phyloP scores from a whole-genome alignment of 2,329 filamentous ascomycete genomes.

The Fusarium brachygibbosum region DNA sequence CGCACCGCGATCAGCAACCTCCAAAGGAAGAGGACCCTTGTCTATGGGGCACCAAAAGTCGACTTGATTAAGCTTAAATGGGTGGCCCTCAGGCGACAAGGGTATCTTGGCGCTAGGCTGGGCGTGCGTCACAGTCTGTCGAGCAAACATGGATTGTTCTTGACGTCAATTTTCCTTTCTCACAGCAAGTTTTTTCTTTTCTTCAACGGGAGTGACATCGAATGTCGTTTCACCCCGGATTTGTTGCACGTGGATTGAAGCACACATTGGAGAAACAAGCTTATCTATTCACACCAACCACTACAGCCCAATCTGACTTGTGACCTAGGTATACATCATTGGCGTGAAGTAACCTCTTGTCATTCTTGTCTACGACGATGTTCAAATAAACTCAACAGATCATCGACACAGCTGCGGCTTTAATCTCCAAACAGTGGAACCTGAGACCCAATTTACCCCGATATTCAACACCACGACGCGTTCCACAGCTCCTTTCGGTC shows the following conservation, averaged over 20 bases:
- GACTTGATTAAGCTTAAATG: conserved; percentile 40
- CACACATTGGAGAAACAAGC: background rate
- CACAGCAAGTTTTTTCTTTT: conserved; percentile 12
- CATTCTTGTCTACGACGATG: background rate
- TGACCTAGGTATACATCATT: background rate
- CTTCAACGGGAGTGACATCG: background rate
- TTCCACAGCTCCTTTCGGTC: background rate
- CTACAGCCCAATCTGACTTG: background rate
- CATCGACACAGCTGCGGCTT: background rate
- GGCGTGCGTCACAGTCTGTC: conserved; percentile 40
- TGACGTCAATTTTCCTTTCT: conserved; percentile 35
- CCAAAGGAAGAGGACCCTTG: conserved; percentile 1
- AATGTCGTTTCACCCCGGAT: background rate
- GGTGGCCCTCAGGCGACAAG: conserved; percentile 23
- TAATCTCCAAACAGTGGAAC: background rate
- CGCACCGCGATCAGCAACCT: background rate
- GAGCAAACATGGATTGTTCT: conserved; percentile 10
- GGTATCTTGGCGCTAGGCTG: conserved; percentile 34
- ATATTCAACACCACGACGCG: background rate
- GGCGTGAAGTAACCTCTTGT: background rate
- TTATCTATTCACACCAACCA: conserved; percentile 1
- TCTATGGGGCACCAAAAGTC: background rate
- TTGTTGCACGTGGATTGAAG: background rate
- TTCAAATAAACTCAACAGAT: background rate
- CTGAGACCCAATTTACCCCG: conserved; percentile 20